Conservation (phyloP, 805 yeast genomes). For the Sporopachydermia quercuum region DNA sequence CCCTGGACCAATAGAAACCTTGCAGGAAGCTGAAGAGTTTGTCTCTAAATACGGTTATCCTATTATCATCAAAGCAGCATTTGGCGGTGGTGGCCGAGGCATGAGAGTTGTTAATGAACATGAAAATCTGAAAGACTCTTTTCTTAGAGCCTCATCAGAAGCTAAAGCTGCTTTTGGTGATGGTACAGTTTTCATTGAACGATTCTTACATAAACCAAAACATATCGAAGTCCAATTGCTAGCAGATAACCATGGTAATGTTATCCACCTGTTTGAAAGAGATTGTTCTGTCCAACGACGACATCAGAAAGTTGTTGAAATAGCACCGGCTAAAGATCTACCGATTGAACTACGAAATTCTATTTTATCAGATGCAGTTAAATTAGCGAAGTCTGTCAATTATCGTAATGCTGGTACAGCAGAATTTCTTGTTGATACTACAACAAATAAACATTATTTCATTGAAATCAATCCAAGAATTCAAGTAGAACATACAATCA, state of each 20-base stretch:
- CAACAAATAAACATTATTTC: constrained; percentile 35
- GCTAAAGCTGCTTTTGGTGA: constrained; percentile 42
- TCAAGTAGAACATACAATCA: constrained; percentile 44
- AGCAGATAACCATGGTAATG: constrained; percentile 39
- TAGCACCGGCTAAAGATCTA: constrained; percentile 42
- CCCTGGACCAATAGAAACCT: constrained; percentile 65
- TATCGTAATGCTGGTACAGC: constrained; percentile 47
- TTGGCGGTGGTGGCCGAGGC: constrained; percentile 49
- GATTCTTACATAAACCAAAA: constrained; percentile 38
- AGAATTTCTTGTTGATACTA: constrained; percentile 38
- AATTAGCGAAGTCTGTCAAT: constrained; percentile 31
- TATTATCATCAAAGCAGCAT: constrained; percentile 40
- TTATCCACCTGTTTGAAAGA: constrained; percentile 41
- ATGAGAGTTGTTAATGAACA: constrained; percentile 36
- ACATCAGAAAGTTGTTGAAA: constrained; percentile 41
- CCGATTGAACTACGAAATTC: constrained; percentile 28
- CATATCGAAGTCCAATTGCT: constrained; percentile 44
- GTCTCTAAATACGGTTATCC: constrained; percentile 57
- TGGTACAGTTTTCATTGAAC: constrained; percentile 36
- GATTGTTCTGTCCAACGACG: constrained; percentile 44
- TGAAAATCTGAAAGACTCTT: constrained; percentile 31
- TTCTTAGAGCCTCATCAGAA: constrained; percentile 38
- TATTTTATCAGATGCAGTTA: constrained; percentile 35
- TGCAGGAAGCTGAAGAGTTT: constrained; percentile 50
- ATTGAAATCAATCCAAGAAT: constrained; percentile 44